Evolutionary conservation across 1,284 basidiomycete genomes (phyloP), one percentile per base, ranked within the genome.

Genomic region (Pyrrhoderma lamaoense): DNA sequence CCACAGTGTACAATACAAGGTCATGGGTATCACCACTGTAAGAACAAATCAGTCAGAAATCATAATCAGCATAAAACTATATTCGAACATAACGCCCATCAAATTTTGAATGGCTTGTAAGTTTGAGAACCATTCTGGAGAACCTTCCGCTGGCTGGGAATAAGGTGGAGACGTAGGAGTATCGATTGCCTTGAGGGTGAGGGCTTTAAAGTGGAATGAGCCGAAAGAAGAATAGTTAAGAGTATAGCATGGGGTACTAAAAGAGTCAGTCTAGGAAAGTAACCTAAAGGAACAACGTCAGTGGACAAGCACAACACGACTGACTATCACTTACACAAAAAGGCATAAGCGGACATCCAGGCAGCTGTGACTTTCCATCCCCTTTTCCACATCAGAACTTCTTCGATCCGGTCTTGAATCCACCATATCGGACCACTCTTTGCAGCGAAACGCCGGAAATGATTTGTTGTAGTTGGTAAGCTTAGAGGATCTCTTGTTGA

Each of bases 21-120:
- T 78, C 75, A 42, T 77, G 64, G 1, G 58, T 57, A 52, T 84
- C 82, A 8, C 75, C 74, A 5, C 79, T 80, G 51, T 18, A 37
- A 42, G 23, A 14, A 37, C 38, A 21, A 44, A 42, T 37, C 36
- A 21, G 35, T 25, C 45, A 25, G n/a, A 31, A 37, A 54, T 18
- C 18, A 34, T n/a, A 11, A 44, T 8, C 42, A 45, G 4, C 22
- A 48, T 13, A 37, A 25, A 45, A 49, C 27, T 54, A 19, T 61
- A 11, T 27, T 63, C 82, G 56, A 65, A 87, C 82, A 79, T 69
- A 3, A 73, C 69, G 23, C 87, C 87, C 86, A 89, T 89, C 19
- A 89, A 74, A 57, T 89, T 89, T 59, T 89, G 87, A 23, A 89
- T 83, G 1, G 72, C 85, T 65, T 89, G 85, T 2, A 89, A 70